Evolutionary conservation across 345 rosid genomes (phyloP), one percentile per base, ranked within the genome.

Genomic region (Salix brachista): DNA sequence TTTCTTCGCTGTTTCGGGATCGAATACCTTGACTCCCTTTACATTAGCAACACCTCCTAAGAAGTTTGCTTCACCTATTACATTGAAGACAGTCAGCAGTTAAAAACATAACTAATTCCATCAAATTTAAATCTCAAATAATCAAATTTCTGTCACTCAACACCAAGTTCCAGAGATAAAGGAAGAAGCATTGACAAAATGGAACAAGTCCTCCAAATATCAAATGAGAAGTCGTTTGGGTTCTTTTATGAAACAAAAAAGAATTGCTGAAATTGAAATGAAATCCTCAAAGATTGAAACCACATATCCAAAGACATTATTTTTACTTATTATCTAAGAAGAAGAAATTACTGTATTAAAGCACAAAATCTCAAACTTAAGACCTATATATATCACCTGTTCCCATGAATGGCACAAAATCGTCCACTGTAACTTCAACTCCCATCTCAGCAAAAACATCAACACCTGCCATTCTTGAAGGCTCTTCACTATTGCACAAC

Each of bases 391-490:
- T 8, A n/a, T 56, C 23, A n/a, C 98, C 99, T 72, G 90, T 93
- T 70, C 99, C 99, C 86, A 82, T 93, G 83, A 96, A 96, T 60
- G 96, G 94, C 74, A 85, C 91, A 78, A 96, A 93, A 68, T 96
- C 98, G n/a, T 96, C 94, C 7, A 78, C 91, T 0, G 92, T 90
- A 54, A 89, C 97, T 72, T 89, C 82, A 60, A 93, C 90, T 34
- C 98, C 98, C 96, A 93, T 91, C 79, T 93, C 99, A 1, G 91
- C 79, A 71, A 95, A 95, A 67, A 93, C 83, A 80, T 93, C 98
- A 3, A 95, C 98, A 67, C 85, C 99, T 2, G 98, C 98, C 81
- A 83, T 85, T 86, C 97, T 90, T n/a, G 97, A 95, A 68, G 89
- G 94, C 78, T 89, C 91, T 79, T 91, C 97, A 76, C 97, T 93